phyloP scores from a whole-genome alignment of 768 basidiomycete genomes.

The Suillus hirtellus region DNA sequence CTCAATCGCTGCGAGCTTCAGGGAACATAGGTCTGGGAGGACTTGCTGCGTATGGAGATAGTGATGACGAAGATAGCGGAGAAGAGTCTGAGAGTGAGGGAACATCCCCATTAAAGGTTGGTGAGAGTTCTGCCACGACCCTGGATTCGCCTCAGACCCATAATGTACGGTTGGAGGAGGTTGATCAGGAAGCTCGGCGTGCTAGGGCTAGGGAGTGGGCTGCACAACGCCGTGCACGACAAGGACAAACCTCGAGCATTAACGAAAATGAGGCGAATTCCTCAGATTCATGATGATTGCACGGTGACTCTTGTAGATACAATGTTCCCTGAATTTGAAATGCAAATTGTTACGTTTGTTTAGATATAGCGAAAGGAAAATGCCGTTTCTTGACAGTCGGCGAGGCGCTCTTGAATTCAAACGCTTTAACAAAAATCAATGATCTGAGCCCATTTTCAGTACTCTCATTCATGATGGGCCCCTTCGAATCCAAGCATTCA shows the following conservation, averaged over 20 bases:
- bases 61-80: constrained; percentile 46
- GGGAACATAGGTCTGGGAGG: constrained; percentile 42
- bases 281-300: neutral
- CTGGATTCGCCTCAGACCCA: neutral
- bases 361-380: neutral
- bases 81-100: constrained; percentile 15
- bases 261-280: neutral
- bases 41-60: constrained; percentile 61
- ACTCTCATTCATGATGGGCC: neutral
- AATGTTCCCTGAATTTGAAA: neutral
- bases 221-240: constrained; percentile 43
- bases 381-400: neutral
- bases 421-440: neutral
- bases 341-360: too few species aligned
- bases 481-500: neutral
- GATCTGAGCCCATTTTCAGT: neutral
- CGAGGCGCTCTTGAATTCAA: neutral
- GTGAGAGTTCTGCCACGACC: neutral
- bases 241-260: neutral
- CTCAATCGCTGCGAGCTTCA: constrained; percentile 16
- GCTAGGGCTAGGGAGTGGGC: constrained; percentile 60
- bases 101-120: neutral
- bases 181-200: constrained; percentile 49
- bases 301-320: neutral
- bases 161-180: constrained; percentile 20